phyloP scores from a whole-genome alignment of 768 basidiomycete species.

The Chiua virens region DNA sequence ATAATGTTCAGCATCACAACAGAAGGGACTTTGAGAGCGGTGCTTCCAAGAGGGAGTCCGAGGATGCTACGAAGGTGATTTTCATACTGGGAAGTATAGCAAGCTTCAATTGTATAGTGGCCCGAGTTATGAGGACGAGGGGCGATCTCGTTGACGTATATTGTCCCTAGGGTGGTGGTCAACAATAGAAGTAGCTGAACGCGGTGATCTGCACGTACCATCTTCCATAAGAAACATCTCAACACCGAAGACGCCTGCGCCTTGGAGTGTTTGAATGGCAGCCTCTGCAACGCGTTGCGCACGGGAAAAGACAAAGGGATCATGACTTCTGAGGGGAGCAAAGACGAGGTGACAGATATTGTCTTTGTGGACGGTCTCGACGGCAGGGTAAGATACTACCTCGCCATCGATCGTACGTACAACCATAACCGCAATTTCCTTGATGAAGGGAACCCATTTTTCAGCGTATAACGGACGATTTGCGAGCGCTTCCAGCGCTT shows the following conservation, averaged over 20 bases:
- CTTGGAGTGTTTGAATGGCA: constrained; percentile 74
- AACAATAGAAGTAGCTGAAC: neutral
- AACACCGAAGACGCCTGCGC: constrained; percentile 95
- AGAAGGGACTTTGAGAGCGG: constrained; percentile 81
- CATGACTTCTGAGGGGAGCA: constrained; percentile 71
- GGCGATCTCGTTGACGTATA: constrained; percentile 95
- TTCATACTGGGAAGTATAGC: constrained; percentile 94
- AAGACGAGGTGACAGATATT: constrained; percentile 93
- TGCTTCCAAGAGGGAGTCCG: constrained; percentile 84
- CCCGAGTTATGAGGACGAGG: constrained; percentile 98
- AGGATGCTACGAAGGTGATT: constrained; percentile 97
- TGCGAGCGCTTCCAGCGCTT: constrained; percentile 53
- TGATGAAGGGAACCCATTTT: constrained; percentile 85
- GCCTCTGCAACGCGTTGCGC: constrained; percentile 77
- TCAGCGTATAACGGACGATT: constrained; percentile 88
- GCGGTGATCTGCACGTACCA: constrained; percentile 47
- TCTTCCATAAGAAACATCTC: constrained; percentile 95
- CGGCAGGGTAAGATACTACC: constrained; percentile 82
- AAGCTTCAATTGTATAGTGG: constrained; percentile 98
- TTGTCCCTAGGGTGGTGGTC: constrained; percentile 46
- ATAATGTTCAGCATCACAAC: constrained; percentile 94
- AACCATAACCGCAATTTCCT: constrained; percentile 97
- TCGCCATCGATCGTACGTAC: constrained; percentile 76
- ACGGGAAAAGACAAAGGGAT: constrained; percentile 51
- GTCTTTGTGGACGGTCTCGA: constrained; percentile 93